phyloP scores from a whole-genome alignment of 805 yeast species.

The Lipomyces orientalis region DNA sequence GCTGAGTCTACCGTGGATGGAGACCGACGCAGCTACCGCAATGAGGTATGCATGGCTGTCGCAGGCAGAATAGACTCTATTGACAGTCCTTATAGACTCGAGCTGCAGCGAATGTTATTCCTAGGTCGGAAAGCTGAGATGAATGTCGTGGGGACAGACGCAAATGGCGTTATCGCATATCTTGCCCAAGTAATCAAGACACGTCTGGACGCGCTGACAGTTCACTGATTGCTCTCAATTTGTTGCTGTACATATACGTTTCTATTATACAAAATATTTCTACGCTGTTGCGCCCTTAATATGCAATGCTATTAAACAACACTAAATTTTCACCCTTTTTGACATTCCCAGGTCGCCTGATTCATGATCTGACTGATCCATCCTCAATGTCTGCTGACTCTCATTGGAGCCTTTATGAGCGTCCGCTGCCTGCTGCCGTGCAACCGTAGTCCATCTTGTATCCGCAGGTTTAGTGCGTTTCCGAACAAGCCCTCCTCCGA shows the following conservation, averaged over 20 bases:
- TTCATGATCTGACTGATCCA: neutral
- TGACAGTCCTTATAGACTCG: conserved; percentile 46
- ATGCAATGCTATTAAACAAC: neutral
- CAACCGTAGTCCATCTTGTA: conserved; percentile 6
- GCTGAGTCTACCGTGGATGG: conserved; percentile 33
- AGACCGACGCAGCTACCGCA: conserved; percentile 22
- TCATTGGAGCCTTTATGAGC: neutral
- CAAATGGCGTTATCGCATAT: conserved; percentile 35
- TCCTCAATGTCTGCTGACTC: neutral
- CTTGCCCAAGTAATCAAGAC: conserved; percentile 16
- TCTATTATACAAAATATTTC: neutral
- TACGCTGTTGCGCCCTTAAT: neutral
- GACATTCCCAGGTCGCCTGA: neutral
- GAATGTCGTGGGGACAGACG: conserved; percentile 48
- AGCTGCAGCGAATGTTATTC: conserved; percentile 59
- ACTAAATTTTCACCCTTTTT: neutral
- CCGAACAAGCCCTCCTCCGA: conserved; percentile 20
- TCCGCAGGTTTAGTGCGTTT: conserved; percentile 21
- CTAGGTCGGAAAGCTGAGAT: conserved; percentile 63
- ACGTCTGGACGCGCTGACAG: neutral
- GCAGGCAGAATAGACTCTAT: neutral
- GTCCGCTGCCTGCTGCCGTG: neutral
- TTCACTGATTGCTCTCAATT: neutral
- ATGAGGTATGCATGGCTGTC: neutral
- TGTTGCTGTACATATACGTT: neutral